phyloP scores from a whole-genome alignment of 2,329 filamentous ascomycete genomes.

The Scopulariopsis brevicaulis region DNA sequence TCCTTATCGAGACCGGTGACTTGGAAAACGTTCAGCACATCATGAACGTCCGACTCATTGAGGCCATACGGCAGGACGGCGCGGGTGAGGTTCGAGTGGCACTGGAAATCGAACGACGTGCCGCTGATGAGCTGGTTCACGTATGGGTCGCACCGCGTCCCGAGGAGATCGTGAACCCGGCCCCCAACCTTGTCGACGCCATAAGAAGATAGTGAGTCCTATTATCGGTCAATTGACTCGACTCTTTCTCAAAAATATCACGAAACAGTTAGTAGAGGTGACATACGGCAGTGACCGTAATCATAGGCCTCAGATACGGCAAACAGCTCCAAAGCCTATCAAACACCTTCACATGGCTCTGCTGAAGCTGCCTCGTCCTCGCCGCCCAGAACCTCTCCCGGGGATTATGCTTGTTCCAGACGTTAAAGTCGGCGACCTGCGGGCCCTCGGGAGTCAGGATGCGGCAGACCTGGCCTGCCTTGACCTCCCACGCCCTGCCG shows the following conservation, averaged over 20 bases:
- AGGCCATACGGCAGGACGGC: slow-evolving; percentile 60
- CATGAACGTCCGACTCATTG: slow-evolving; percentile 65
- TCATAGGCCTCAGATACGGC: slow-evolving; percentile 65
- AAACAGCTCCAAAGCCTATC: slow-evolving; percentile 71
- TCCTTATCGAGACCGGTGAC: slow-evolving; percentile 65
- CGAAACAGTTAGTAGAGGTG: neutral
- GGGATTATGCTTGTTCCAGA: slow-evolving; percentile 48
- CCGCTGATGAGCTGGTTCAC: slow-evolving; percentile 63
- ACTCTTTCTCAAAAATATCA: neutral
- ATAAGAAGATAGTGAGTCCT: slow-evolving; percentile 54
- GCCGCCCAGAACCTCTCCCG: slow-evolving; percentile 70
- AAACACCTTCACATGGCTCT: slow-evolving; percentile 58
- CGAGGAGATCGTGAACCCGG: slow-evolving; percentile 66
- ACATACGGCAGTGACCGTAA: slow-evolving; percentile 45
- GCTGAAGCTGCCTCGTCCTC: slow-evolving; percentile 67
- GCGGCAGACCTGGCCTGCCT: slow-evolving; percentile 55
- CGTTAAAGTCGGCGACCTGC: slow-evolving; percentile 59
- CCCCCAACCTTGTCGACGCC: slow-evolving; percentile 52
- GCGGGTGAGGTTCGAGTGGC: slow-evolving; percentile 69
- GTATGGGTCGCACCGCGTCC: slow-evolving; percentile 77
- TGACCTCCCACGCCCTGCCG: slow-evolving; percentile 61
- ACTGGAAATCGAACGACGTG: slow-evolving; percentile 69
- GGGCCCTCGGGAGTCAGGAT: slow-evolving; percentile 68
- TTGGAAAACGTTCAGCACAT: slow-evolving; percentile 80
- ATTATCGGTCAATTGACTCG: slow-evolving; percentile 31